A percentile compares a stretch with the other conserved stretches of the same genome.
Conservation (phyloP, 371 early-diverging fungal genomes). For the Rhizomucor miehei region DNA sequence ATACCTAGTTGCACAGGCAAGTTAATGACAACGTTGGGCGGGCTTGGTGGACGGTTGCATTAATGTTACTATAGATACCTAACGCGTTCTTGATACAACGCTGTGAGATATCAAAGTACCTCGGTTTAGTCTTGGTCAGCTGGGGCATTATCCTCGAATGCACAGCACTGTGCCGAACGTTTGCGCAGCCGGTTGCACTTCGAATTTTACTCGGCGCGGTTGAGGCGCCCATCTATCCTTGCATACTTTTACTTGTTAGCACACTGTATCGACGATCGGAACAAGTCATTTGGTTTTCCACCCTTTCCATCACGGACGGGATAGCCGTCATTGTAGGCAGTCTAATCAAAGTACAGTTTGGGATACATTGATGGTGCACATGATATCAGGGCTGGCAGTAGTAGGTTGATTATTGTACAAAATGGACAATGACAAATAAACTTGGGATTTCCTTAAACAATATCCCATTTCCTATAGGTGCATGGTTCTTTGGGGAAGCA, state of each 20-base stretch:
- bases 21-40: not conserved
- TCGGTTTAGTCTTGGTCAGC: slow-evolving; percentile 26
- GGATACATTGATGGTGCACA: slow-evolving; percentile 16
- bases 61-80: slow-evolving; percentile 21
- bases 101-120: slow-evolving; percentile 24
- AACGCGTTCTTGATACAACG: slow-evolving; percentile 34
- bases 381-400: slow-evolving; percentile 36
- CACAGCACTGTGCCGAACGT: slow-evolving; percentile 25
- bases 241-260: slow-evolving; percentile 28
- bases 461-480: slow-evolving; percentile 5
- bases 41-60: not conserved
- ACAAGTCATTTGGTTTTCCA: slow-evolving; percentile 25
- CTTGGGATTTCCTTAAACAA: no score
- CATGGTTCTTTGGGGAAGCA: slow-evolving; percentile 30
- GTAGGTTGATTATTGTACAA: no score
- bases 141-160: slow-evolving; percentile 27
- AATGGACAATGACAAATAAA: no score
- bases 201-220: slow-evolving; percentile 30
- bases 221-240: slow-evolving; percentile 20
- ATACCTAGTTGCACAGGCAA: slow-evolving; percentile 33
- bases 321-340: slow-evolving; percentile 23
- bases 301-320: slow-evolving; percentile 30
- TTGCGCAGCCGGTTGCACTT: slow-evolving; percentile 25
- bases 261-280: slow-evolving; percentile 33
- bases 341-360: slow-evolving; percentile 27